These are phyloP conservation scores for Debaryomyces subglobosus DNA, from an alignment of 1,139 yeast genomes.

Conservation along the genomic window DNA sequence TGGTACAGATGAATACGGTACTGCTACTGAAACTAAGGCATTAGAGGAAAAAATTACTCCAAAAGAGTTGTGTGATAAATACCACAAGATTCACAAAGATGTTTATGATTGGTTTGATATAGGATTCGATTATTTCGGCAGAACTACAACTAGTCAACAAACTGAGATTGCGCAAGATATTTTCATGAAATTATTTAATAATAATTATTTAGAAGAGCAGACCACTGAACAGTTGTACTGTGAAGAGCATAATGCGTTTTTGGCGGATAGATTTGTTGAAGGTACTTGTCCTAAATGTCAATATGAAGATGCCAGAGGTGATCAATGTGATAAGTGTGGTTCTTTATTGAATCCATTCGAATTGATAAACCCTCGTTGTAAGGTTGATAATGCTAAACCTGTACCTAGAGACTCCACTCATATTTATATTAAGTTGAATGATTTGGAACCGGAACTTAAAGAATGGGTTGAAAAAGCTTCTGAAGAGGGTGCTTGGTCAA, in stretches of 20 bases:
- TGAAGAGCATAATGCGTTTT: slow-evolving; percentile 82
- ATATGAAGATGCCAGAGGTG: slow-evolving; percentile 98
- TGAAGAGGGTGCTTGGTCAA: slow-evolving; percentile 84
- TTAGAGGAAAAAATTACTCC: slow-evolving; percentile 92
- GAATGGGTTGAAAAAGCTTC: slow-evolving; percentile 75
- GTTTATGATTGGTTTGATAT: slow-evolving; percentile 97
- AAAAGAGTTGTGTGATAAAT: slow-evolving; percentile 84
- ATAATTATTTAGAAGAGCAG: slow-evolving; percentile 82
- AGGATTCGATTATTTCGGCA: slow-evolving; percentile 92
- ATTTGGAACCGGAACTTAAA: slow-evolving; percentile 72
- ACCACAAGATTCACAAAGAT: slow-evolving; percentile 80
- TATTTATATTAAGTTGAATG: slow-evolving; percentile 79
- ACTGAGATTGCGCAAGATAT: slow-evolving; percentile 96
- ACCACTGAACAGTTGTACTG: slow-evolving; percentile 90
- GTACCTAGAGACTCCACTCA: slow-evolving; percentile 82
- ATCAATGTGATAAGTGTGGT: slow-evolving; percentile 98
- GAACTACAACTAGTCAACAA: slow-evolving; percentile 91
- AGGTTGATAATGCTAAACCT: slow-evolving; percentile 83
- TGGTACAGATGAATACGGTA: slow-evolving; percentile 99
- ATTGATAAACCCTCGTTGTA: slow-evolving; percentile 92
- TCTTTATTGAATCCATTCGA: slow-evolving; percentile 86
- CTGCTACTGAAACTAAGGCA: slow-evolving; percentile 99
- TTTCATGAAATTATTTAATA: slow-evolving; percentile 70
- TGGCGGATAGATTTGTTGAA: slow-evolving; percentile 96
- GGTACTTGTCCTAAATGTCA: slow-evolving; percentile 96